Base-by-base conservation (phyloP, 1,139 yeast genomes). In the Suhomyces maxii region DNA sequence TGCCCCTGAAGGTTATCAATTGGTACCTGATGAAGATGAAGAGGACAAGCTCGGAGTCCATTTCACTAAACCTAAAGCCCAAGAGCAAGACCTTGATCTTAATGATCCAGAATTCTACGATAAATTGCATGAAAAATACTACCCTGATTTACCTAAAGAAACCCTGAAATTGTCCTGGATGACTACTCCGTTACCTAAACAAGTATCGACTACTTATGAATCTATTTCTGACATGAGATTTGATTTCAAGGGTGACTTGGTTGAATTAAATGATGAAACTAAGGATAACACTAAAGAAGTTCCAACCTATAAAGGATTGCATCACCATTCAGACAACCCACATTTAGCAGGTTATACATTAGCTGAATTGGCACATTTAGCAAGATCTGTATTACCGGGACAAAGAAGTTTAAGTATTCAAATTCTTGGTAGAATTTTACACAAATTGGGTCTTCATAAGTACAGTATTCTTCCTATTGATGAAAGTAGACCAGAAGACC, bases 271-370 rank as follows among this genome's bases (percentile, higher is more conserved):
- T n/a, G 50, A 53, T 6, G 86, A 35, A 78, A 83, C 36, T 59
- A 73, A 30, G 53, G 68, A 42, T 65, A 69, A 52, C 62, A 54
- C 59, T 3, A 37, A 48, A 26, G 73, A 83, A 7, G 76, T 82
- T 3, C 76, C 80, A 2, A 75, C 86, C 0, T 73, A 78, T 39
- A 65, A 81, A 42, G 99, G 97, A 0, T 76, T 93, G 25, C 97
- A 90, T 58, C 98, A 93, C 62, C 99, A 93, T 64, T 80, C 97
- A 0, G 89, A 86, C 25, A 83, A 85, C 46, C 97, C 98, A 0
- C 83, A 85, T 39, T 74, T 91, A 46, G 96, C 99, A 0, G 99
- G 99, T 0, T 93, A 93, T 63, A 90, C 98, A 0, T 64, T 93
- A 25, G 73, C 81, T 1, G 99, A 93, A 61, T 73, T 93, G 43